These are phyloP conservation scores for Microbotryum violaceum DNA, from an alignment of 1,284 basidiomycete genomes.

Conservation along the genomic window DNA sequence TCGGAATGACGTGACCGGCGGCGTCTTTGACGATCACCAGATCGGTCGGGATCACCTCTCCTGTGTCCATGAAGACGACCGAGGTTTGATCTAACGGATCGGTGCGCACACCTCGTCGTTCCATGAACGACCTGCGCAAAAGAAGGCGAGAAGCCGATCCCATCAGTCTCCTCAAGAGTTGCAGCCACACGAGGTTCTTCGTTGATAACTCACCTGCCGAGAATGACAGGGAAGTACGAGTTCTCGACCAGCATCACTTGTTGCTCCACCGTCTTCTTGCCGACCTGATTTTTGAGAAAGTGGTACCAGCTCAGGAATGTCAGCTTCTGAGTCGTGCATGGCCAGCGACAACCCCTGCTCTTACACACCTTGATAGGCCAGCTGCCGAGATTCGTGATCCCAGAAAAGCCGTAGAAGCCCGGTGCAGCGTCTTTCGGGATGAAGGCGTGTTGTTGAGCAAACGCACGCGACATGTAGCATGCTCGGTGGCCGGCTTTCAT, in stretches of 20 bases:
- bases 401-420: constrained; percentile 76
- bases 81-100: constrained; percentile 73
- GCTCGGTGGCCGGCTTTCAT: constrained; percentile 88
- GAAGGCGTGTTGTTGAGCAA: constrained; percentile 81
- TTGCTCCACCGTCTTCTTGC: constrained; percentile 46
- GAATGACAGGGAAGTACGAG: constrained; percentile 90
- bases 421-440: constrained; percentile 68
- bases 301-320: neutral
- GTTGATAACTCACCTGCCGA: constrained; percentile 54
- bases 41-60: constrained; percentile 88
- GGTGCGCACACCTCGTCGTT: constrained; percentile 71
- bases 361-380: constrained; percentile 33
- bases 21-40: constrained; percentile 61
- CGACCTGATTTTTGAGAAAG: constrained; percentile 42
- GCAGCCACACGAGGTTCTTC: too few relatives aligned
- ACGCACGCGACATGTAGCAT: constrained; percentile 90
- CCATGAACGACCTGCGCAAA: constrained; percentile 64
- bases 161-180: too few relatives aligned
- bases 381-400: constrained; percentile 49
- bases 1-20: constrained; percentile 30
- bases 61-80: constrained; percentile 86
- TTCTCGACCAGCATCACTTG: constrained; percentile 71
- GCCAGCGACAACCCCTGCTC: too few relatives aligned
- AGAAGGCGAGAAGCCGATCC: too few relatives aligned
- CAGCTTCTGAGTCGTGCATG: too few relatives aligned